Evolutionary conservation across 192 early-diverging fungal genomes (phyloP), one percentile per base, ranked within the genome.

Genomic region (Borealophlyctis nickersoniae): DNA sequence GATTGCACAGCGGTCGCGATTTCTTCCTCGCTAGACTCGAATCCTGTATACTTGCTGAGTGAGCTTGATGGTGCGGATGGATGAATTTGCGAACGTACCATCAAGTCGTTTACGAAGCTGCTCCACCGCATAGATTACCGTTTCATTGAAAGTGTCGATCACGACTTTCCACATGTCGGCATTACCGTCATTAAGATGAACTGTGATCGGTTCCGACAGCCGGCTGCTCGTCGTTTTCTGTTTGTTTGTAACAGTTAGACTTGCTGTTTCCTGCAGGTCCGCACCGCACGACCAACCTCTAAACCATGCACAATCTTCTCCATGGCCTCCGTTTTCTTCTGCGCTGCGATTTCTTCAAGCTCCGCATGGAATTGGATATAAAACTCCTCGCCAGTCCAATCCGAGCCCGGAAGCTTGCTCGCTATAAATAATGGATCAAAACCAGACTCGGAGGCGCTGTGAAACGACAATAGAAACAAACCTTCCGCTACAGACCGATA

Each of bases 121-220:
- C 24, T 30, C 77, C n/a, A 81, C 84, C 30, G 84, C 78, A 30
- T 82, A 74, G 0, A 79, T 69, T 0, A 85, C 74, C 7, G 75
- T 71, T 28, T 84, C 70, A 52, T 83, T 86, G 50, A 89, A 87
- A 7, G 63, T 63, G 27, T 36, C 57, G 58, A 95, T 73, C 7
- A 95, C 77, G 14, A 74, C 74, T 9, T 61, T 61, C 95, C 95
- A 98, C 83, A 92, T 88, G 30, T 76, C 76, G 0, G 75, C 60
- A 1, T 63, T 62, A 0, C 87, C 84, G 28, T 88, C 84, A 69
- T 89, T 89, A 52, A 96, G 76, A 4, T 79, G 73, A 2, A 89
- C 77, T 7, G 83, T 67, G 22, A 94, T 71, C 4, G 84, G 78
- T 53, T 98, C 95, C 51, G 83, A 60, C 58, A 96, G 58, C 32